These are phyloP conservation scores for Backusella tarrabulga DNA, from an alignment of 192 early-diverging fungal genomes.

Conservation along the genomic window DNA sequence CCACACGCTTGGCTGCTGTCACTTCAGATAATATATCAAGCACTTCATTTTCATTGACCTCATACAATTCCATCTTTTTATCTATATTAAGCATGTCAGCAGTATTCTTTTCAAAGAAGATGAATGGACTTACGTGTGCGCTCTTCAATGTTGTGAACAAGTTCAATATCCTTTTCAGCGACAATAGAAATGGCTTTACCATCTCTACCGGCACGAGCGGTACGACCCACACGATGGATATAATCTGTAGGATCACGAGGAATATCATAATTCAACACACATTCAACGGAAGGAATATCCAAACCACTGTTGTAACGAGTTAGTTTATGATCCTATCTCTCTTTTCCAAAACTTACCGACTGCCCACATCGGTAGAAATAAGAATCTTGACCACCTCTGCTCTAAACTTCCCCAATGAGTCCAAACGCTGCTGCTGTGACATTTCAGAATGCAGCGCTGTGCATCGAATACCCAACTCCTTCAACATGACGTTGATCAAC, in stretches of 20 bases:
- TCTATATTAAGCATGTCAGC: conserved; percentile 39
- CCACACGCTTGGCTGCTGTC: conserved; percentile 81
- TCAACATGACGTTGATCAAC: conserved; percentile 79
- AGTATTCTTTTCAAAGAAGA: background rate
- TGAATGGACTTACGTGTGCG: conserved; percentile 58
- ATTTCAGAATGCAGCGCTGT: conserved; percentile 93
- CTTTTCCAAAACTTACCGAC: conserved; percentile 54
- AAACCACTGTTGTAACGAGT: conserved; percentile 65
- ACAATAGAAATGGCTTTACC: conserved; percentile 89
- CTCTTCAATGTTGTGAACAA: conserved; percentile 90
- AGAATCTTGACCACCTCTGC: conserved; percentile 84
- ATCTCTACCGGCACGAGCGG: conserved; percentile 92
- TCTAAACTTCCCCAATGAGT: conserved; percentile 91
- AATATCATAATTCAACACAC: conserved; percentile 95
- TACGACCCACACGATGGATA: conserved; percentile 97
- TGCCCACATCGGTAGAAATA: conserved; percentile 96
- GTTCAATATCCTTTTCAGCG: conserved; percentile 80
- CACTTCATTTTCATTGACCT: conserved; percentile 78
- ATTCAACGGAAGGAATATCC: conserved; percentile 92
- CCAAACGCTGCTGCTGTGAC: conserved; percentile 87
- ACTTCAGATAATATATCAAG: conserved; percentile 86
- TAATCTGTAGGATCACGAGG: conserved; percentile 96
- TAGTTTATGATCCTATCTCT: too few species aligned
- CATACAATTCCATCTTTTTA: conserved; percentile 77
- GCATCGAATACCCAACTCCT: conserved; percentile 87